These are phyloP conservation scores for Nakazawaea pomicola DNA, from an alignment of 805 yeast species.

Conservation along the genomic window DNA sequence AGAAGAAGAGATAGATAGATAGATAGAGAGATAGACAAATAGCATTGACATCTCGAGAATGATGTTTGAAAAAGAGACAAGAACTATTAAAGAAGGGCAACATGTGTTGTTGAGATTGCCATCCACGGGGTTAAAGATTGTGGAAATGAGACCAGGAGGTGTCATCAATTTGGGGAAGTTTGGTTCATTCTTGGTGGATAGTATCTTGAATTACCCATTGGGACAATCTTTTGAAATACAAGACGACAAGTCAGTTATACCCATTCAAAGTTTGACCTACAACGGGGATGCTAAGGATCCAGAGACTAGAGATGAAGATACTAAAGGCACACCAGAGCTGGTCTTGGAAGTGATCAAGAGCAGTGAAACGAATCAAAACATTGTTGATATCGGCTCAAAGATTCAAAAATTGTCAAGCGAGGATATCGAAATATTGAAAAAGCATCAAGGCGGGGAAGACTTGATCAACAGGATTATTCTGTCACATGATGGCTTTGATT, in stretches of 20 bases:
- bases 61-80: slow-evolving; percentile 19
- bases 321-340: slow-evolving; percentile 23
- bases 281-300: slow-evolving; percentile 21
- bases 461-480: slow-evolving; percentile 79
- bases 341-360: slow-evolving; percentile 24
- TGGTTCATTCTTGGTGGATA: slow-evolving; percentile 75
- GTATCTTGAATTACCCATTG: slow-evolving; percentile 72
- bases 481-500: slow-evolving; percentile 80
- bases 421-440: slow-evolving; percentile 84
- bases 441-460: slow-evolving; percentile 62
- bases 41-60: too few relatives aligned
- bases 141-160: slow-evolving; percentile 58
- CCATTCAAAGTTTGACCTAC: slow-evolving; percentile 38
- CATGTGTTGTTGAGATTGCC: slow-evolving; percentile 72
- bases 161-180: slow-evolving; percentile 81
- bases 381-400: slow-evolving; percentile 61
- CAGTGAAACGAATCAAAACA: slow-evolving; percentile 60
- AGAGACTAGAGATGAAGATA: slow-evolving; percentile 30
- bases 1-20: too few relatives aligned
- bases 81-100: slow-evolving; percentile 40
- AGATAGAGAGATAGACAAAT: too few relatives aligned
- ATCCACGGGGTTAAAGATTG: slow-evolving; percentile 70
- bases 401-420: slow-evolving; percentile 69
- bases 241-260: slow-evolving; percentile 47
- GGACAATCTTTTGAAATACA: slow-evolving; percentile 88